These are phyloP conservation scores for Murraya paniculata DNA, from an alignment of 345 rosid species.

Conservation along the genomic window DNA sequence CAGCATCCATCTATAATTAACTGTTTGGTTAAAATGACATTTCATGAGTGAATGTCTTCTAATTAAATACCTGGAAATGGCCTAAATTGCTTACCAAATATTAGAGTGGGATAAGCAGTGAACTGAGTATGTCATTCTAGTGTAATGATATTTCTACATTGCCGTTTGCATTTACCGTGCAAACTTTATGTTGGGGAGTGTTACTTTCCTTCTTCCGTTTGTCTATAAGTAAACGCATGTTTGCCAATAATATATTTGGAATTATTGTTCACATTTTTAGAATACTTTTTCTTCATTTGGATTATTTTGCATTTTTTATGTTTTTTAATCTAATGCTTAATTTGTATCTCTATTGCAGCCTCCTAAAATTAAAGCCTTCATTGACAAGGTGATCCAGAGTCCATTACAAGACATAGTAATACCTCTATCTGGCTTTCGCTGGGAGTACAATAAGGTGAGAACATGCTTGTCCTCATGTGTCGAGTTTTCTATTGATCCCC, in stretches of 20 bases:
- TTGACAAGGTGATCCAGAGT: constrained; percentile 94
- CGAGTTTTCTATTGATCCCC: background rate
- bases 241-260: background rate
- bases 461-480: background rate
- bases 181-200: background rate
- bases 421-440: constrained; percentile 91
- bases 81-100: background rate
- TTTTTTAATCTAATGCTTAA: constrained; percentile 10
- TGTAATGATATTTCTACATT: background rate
- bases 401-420: constrained; percentile 94
- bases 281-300: background rate
- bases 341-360: constrained; percentile 52
- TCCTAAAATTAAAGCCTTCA: constrained; percentile 76
- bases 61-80: background rate
- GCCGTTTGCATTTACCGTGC: background rate
- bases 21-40: background rate
- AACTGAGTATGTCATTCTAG: background rate
- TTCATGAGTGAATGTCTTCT: background rate
- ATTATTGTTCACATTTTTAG: background rate
- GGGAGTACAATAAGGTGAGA: constrained; percentile 88
- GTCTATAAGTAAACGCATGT: background rate
- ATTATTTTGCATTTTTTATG: background rate
- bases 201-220: background rate
- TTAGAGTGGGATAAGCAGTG: background rate
- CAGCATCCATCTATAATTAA: background rate